Conservation (phyloP, 2,329 filamentous ascomycete species). For the Exutisphaerella laricina region DNA sequence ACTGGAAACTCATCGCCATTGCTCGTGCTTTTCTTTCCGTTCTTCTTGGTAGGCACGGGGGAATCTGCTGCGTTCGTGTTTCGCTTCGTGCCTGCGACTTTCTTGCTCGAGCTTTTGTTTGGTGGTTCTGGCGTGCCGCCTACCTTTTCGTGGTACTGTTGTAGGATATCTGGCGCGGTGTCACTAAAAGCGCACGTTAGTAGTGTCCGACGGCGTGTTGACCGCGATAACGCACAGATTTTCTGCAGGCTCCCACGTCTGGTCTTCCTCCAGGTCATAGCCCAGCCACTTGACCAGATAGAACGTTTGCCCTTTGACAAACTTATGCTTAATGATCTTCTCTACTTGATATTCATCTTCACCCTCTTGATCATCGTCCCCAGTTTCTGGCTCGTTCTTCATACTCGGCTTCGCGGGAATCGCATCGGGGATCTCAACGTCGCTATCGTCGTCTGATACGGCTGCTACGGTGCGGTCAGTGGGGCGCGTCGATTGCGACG, state of each 20-base stretch:
- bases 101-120: constrained; percentile 36
- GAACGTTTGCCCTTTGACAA: constrained; percentile 51
- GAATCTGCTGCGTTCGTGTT: constrained; percentile 21
- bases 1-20: constrained; percentile 59
- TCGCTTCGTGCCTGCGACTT: constrained; percentile 22
- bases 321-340: constrained; percentile 61
- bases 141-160: constrained; percentile 57
- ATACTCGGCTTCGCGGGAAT: constrained; percentile 25
- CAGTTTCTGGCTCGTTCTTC: constrained; percentile 25
- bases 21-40: constrained; percentile 25
- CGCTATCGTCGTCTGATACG: constrained; percentile 36
- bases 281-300: constrained; percentile 80
- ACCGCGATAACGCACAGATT: constrained; percentile 57
- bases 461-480: constrained; percentile 29
- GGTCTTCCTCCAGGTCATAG: constrained; percentile 62
- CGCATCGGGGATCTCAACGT: constrained; percentile 29
- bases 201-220: too few relatives aligned
- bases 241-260: constrained; percentile 73
- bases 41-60: constrained; percentile 26
- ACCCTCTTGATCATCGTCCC: constrained; percentile 43
- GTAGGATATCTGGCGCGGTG: constrained; percentile 50
- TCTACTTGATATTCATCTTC: constrained; percentile 65
- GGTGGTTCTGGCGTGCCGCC: constrained; percentile 53
- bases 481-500: not conserved
- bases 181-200: too few relatives aligned